These are phyloP conservation scores for Aspergillus sparsus DNA, from an alignment of 495 filamentous ascomycete species.

Conservation along the genomic window DNA sequence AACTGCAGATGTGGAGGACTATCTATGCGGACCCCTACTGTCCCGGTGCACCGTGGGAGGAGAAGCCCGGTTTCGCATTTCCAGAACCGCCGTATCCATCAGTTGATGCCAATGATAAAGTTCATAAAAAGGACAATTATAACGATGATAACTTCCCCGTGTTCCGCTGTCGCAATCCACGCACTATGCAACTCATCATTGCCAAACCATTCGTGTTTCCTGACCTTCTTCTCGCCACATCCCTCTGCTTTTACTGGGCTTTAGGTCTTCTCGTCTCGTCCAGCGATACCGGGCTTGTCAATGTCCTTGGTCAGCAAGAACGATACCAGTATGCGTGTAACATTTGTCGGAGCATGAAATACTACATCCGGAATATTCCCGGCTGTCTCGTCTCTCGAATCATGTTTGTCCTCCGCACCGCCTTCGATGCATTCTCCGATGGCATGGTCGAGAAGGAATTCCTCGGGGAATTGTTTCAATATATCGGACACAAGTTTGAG, in stretches of 20 bases:
- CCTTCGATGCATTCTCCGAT: conserved; percentile 28
- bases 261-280: conserved; percentile 27
- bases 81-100: neutral
- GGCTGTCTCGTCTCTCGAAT: conserved; percentile 31
- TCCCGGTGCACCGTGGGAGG: conserved; percentile 19
- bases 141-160: conserved; percentile 20
- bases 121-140: neutral
- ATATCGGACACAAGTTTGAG: conserved; percentile 26
- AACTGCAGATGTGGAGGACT: conserved; percentile 26
- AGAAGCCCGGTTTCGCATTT: conserved; percentile 3
- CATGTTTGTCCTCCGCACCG: conserved; percentile 31
- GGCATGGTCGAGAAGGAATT: conserved; percentile 32
- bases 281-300: conserved; percentile 24
- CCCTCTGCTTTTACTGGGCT: conserved; percentile 30
- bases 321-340: conserved; percentile 32
- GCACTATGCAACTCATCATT: conserved; percentile 15
- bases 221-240: conserved; percentile 26
- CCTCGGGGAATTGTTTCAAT: conserved; percentile 24
- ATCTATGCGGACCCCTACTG: conserved; percentile 23
- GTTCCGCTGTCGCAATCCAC: conserved; percentile 25
- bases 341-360: conserved; percentile 35
- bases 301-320: conserved; percentile 23
- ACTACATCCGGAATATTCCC: conserved; percentile 28
- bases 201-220: conserved; percentile 25
- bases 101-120: too few species aligned